phyloP scores from a whole-genome alignment of 257 asterid species.

The Plantago major region DNA sequence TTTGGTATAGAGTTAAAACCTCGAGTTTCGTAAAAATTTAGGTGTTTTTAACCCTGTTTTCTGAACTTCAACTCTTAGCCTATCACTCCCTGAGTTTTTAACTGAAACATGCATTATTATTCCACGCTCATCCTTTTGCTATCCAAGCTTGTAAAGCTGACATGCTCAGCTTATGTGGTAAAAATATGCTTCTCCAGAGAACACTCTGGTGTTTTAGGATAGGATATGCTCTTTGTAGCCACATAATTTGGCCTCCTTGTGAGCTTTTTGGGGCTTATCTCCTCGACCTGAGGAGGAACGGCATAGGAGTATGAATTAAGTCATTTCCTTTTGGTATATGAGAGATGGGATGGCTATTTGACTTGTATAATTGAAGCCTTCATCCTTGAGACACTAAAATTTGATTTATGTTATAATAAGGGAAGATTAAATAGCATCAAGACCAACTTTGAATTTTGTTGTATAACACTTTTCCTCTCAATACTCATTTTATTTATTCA shows the following conservation, averaged over 20 bases:
- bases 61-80: too few species aligned
- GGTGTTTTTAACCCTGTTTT: too few species aligned
- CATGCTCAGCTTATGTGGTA: too few species aligned
- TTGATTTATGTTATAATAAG: background rate
- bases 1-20: too few species aligned
- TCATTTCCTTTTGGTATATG: conserved; percentile 1
- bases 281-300: background rate
- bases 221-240: too few species aligned
- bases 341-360: conserved; percentile 3
- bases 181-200: background rate
- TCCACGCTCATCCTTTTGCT: too few species aligned
- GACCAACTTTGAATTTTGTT: background rate
- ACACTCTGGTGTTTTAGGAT: too few species aligned
- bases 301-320: background rate
- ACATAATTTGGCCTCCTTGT: background rate
- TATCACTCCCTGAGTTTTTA: too few species aligned
- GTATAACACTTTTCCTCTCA: background rate
- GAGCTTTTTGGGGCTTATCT: background rate
- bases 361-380: background rate
- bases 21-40: too few species aligned
- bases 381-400: background rate
- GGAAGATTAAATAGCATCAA: background rate
- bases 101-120: too few species aligned
- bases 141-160: too few species aligned
- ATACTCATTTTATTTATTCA: background rate